A percentile compares a stretch with the other conserved stretches of the same genome.
phyloP scores from a whole-genome alignment of 345 rosid species.

The Trapa bicornis region DNA sequence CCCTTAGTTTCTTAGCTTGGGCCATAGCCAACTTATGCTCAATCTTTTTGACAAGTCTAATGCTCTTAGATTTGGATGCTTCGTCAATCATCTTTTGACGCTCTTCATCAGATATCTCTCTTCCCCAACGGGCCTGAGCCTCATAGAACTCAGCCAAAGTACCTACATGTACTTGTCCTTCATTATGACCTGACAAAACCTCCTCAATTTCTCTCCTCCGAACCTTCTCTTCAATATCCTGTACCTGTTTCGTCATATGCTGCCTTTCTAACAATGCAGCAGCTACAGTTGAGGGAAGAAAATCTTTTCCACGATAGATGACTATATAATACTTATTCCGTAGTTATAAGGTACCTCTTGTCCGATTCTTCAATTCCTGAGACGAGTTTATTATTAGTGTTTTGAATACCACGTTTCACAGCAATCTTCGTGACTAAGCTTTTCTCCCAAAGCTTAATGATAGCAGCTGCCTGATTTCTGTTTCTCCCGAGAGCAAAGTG shows the following conservation, averaged over 20 bases:
- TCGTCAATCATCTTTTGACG: constrained; percentile 85
- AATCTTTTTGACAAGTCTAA: constrained; percentile 51
- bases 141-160: constrained; percentile 88
- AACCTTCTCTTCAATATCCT: constrained; percentile 72
- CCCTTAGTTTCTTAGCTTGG: constrained; percentile 77
- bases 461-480: constrained; percentile 86
- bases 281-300: constrained; percentile 79
- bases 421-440: constrained; percentile 80
- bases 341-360: constrained; percentile 84
- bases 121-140: constrained; percentile 95
- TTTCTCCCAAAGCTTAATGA: constrained; percentile 87
- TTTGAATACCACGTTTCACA: constrained; percentile 93
- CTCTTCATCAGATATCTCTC: constrained; percentile 59
- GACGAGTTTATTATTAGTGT: constrained; percentile 94
- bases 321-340: constrained; percentile 92
- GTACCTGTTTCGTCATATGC: constrained; percentile 59
- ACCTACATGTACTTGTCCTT: constrained; percentile 56
- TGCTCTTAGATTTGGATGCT: constrained; percentile 55
- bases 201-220: constrained; percentile 37
- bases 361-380: constrained; percentile 73
- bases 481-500: constrained; percentile 99
- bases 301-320: constrained; percentile 95
- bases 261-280: constrained; percentile 79
- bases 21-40: constrained; percentile 76
- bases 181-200: constrained; percentile 32